Evolutionary conservation across 352 stramenopile genomes (phyloP), one percentile per base, ranked within the genome.

Genomic region (Globisporangium orthogonon): DNA sequence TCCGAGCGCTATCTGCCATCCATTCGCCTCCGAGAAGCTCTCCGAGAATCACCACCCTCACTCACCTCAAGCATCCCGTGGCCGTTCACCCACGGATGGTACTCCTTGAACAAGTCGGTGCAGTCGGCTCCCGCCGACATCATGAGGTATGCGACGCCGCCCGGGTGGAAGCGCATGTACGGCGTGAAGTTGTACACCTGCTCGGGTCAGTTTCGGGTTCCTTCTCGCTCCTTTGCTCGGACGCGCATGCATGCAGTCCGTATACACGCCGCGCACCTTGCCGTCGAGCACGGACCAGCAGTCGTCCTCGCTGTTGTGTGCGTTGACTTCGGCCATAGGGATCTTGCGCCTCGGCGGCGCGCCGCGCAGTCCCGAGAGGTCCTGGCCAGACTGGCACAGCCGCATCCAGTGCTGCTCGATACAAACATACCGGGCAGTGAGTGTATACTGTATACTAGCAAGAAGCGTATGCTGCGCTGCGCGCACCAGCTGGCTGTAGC

Each of bases 161-260:
- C 97, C 3, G 97, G 97, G 76, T 99, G 97, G 75, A 98, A 99
- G 55, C 87, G 78, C 52, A 99, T 71, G 80, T 99, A 99, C 9
- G 94, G 86, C 39, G 91, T 97, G 53, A 99, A 82, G 78, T 99
- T 98, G 76, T 99, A 95, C 50, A 94, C 76, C 53, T 73, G 54
- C 33, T 50, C 4, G 29, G 23, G 23, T 23, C 23, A 23, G 23
- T 23, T 23, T 23, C 23, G 23, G 23, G 23, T 23, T 23, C 23
- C 23, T 23, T 23, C 23, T 23, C 23, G 23, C 23, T 23, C 23
- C 23, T 23, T 23, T 23, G 23, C 23, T 23, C 23, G 23, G 23
- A 23, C 23, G 23, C 23, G 23, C 23, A 23, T 23, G 23, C 23
- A 23, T 23, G 1, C 23, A 23, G 23, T 23, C 23, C 23, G 33